A percentile compares a stretch with the other conserved stretches of the same genome.
Evolutionary conservation across 768 basidiomycete species (phyloP).

Genomic region (Suillus subluteus): DNA sequence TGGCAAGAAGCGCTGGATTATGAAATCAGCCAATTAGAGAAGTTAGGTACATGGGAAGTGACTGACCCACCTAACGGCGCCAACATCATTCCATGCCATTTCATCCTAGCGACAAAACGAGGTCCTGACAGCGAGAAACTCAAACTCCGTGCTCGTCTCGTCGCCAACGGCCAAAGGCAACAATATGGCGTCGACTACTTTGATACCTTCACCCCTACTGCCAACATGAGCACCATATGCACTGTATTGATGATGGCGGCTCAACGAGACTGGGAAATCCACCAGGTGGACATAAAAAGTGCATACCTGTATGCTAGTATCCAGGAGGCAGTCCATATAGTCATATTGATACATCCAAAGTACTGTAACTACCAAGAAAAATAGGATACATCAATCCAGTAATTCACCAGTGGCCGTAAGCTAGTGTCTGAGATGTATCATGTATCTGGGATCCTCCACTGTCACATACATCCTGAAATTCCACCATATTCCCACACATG

Average conservation of each 20-base stretch:
- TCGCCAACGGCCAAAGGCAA: slow-evolving; percentile 3
- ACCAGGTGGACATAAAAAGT: slow-evolving; percentile 19
- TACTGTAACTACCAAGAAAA: too few species aligned
- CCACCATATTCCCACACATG: too few species aligned
- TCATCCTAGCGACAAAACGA: not conserved
- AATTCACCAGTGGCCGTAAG: too few species aligned
- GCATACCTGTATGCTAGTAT: slow-evolving; percentile 21
- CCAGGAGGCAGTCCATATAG: too few species aligned
- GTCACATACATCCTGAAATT: too few species aligned
- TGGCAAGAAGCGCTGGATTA: slow-evolving; percentile 14
- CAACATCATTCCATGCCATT: slow-evolving; percentile 30
- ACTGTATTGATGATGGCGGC: slow-evolving; percentile 12
- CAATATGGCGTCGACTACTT: slow-evolving; percentile 22
- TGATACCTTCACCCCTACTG: slow-evolving; percentile 18
- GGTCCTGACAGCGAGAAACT: slow-evolving; percentile 3
- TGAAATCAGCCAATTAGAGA: slow-evolving; percentile 21
- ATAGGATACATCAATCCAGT: too few species aligned
- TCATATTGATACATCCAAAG: too few species aligned
- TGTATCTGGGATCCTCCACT: too few species aligned
- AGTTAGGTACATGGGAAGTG: slow-evolving; percentile 31
- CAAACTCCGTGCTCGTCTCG: not conserved
- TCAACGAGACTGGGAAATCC: slow-evolving; percentile 13
- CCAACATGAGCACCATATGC: slow-evolving; percentile 14
- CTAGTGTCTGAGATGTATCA: too few species aligned
- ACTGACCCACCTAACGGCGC: slow-evolving; percentile 25